Evolutionary conservation across 2,329 filamentous ascomycete genomes (phyloP), one percentile per base, ranked within the genome.

Genomic region (Fusarium siculi): DNA sequence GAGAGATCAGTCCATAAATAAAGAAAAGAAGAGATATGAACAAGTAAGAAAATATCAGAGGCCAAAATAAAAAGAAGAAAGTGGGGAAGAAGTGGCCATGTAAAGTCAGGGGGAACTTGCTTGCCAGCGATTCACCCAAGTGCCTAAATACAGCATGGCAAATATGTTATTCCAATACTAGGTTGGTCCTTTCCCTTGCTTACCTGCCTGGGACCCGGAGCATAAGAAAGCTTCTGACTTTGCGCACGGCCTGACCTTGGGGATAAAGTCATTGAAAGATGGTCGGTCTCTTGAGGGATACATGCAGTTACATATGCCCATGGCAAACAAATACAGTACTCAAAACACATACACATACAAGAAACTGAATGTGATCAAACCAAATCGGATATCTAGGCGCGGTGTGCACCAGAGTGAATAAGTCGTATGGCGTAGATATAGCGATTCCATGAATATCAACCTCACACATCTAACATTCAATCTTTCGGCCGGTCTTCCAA

Each of bases 331-430:
- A 49, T 37, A 47, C 53, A 44, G 34, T 37, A 43, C 40, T 36
- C 9, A 25, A 32, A 21, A 42, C 23, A 42, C 25, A 42, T 12
- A 53, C 23, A 42, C 25, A 44, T 39, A 43, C 4, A 49, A 34
- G 46, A 52, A 42, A 54, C 39, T 25, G 46, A 58, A 44, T 61
- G 39, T 65, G 52, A 54, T 66, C 39, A 70, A 57, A 42, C 43
- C 30, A 72, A 30, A 37, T 57, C 53, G 64, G 56, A 56, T 52
- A 66, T 54, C 39, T 59, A 73, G 42, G 32, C 55, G 25, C 54
- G 40, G 44, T 40, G 21, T 68, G 64, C 43, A 44, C 25, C 47
- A 63, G 28, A 53, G 25, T 40, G 47, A 40, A 44, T 46, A 53
- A 44, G 44, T 66, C 44, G 53, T 25, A 55, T 54, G 52, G 19